These are phyloP conservation scores for Cercospora berteroae DNA, from an alignment of 2,329 filamentous ascomycete species.

Conservation along the genomic window DNA sequence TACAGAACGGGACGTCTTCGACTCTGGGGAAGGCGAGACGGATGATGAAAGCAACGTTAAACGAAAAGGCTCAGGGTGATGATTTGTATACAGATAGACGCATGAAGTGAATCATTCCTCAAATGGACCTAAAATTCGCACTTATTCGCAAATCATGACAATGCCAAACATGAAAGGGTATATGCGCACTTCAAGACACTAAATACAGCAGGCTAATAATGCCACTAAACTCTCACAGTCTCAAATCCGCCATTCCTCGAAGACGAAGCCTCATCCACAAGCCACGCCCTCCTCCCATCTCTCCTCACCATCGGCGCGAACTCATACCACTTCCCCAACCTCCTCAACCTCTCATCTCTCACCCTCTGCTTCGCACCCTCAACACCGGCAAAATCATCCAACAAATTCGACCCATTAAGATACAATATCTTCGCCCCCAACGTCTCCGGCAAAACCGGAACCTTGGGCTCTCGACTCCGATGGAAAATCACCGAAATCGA, in stretches of 20 bases:
- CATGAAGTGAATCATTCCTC: background rate
- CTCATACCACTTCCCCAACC: slow-evolving; percentile 19
- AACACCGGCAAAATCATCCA: slow-evolving; percentile 19
- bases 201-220: background rate
- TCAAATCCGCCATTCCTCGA: background rate
- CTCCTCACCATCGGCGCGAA: slow-evolving; percentile 14
- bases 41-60: slow-evolving; percentile 27
- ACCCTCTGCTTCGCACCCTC: slow-evolving; percentile 7
- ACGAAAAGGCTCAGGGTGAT: slow-evolving; percentile 1
- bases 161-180: no score
- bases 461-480: slow-evolving; percentile 16
- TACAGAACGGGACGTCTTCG: slow-evolving; percentile 46
- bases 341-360: slow-evolving; percentile 12
- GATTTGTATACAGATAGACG: slow-evolving; percentile 5
- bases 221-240: background rate
- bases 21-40: slow-evolving; percentile 43
- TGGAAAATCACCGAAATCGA: slow-evolving; percentile 13
- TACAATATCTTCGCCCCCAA: slow-evolving; percentile 22
- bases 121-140: background rate
- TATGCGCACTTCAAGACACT: background rate
- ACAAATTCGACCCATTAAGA: slow-evolving; percentile 10
- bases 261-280: slow-evolving; percentile 17
- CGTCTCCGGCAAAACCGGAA: slow-evolving; percentile 23
- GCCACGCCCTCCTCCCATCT: slow-evolving; percentile 21
- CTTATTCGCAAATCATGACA: no score